Evolutionary conservation across 345 rosid species (phyloP).

Genomic region (Hibiscus trionum): DNA sequence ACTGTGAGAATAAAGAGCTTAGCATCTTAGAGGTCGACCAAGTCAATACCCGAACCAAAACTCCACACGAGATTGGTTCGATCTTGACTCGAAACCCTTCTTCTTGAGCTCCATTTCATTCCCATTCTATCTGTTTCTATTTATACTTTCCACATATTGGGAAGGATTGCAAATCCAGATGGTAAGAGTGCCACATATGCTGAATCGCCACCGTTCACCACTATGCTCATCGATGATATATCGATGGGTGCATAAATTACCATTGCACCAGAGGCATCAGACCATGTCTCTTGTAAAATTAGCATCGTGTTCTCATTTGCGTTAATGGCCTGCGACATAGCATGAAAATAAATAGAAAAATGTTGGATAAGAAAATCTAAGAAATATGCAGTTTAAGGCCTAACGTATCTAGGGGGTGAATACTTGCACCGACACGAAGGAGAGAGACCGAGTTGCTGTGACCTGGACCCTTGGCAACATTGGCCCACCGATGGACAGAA

Average conservation of each 20-base stretch:
- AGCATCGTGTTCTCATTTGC: constrained; percentile 57
- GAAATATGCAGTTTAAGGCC: neutral
- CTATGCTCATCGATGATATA: constrained; percentile 48
- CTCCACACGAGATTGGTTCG: constrained; percentile 68
- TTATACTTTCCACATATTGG: constrained; percentile 20
- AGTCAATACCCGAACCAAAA: constrained; percentile 99
- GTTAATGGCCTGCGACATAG: constrained; percentile 37
- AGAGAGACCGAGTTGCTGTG: constrained; percentile 57
- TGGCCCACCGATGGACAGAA: constrained; percentile 58
- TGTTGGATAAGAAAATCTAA: neutral
- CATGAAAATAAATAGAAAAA: neutral
- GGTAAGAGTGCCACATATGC: constrained; percentile 80
- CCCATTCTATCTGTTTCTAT: neutral
- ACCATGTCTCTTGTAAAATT: constrained; percentile 59
- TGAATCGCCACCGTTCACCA: constrained; percentile 70
- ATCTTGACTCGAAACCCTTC: constrained; percentile 94
- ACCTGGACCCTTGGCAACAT: constrained; percentile 52
- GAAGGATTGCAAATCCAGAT: constrained; percentile 76
- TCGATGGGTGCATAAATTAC: constrained; percentile 72
- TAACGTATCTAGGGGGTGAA: neutral
- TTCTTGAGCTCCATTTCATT: neutral
- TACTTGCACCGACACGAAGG: constrained; percentile 44
- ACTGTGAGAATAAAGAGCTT: neutral
- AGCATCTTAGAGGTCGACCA: constrained; percentile 16
- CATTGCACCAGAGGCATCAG: constrained; percentile 50